phyloP scores from a whole-genome alignment of 352 stramenopile genomes.

The Phytophthora colocasiae region DNA sequence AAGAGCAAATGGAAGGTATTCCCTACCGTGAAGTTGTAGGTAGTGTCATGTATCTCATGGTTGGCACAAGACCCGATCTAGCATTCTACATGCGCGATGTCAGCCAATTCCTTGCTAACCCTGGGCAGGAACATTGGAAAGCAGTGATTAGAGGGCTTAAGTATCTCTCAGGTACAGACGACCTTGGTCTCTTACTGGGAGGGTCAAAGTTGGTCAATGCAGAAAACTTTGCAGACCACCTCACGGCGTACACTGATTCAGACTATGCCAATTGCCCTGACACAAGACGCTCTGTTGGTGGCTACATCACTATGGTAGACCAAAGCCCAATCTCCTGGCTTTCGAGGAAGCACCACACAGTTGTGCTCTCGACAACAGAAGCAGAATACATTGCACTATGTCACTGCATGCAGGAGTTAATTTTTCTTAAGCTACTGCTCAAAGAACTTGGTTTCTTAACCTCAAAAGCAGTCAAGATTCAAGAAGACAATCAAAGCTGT shows the following conservation, averaged over 20 bases:
- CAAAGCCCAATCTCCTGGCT: conserved; percentile 1
- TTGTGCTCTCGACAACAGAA: conserved; percentile 35
- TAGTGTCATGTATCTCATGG: too few species aligned
- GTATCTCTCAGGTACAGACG: conserved; percentile 13
- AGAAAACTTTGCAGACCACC: neutral
- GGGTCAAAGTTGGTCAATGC: too few species aligned
- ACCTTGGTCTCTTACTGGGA: neutral
- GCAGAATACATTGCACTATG: conserved; percentile 28
- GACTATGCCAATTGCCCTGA: neutral
- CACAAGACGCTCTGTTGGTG: conserved; percentile 3
- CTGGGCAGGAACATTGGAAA: neutral
- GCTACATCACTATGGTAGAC: neutral
- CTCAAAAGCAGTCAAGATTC: neutral
- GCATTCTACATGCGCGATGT: too few species aligned
- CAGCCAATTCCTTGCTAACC: too few species aligned
- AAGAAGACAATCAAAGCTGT: neutral
- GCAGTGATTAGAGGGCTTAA: conserved; percentile 6
- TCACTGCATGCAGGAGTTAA: conserved; percentile 23
- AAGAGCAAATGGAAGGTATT: too few species aligned
- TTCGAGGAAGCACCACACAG: conserved; percentile 14
- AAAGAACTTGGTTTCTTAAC: neutral
- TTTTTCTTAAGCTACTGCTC: neutral
- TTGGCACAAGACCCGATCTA: too few species aligned
- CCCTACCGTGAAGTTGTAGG: too few species aligned
- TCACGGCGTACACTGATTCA: conserved; percentile 7